Evolutionary conservation across 2,329 filamentous ascomycete species (phyloP).

Genomic region (Stachybotrys echinatus): DNA sequence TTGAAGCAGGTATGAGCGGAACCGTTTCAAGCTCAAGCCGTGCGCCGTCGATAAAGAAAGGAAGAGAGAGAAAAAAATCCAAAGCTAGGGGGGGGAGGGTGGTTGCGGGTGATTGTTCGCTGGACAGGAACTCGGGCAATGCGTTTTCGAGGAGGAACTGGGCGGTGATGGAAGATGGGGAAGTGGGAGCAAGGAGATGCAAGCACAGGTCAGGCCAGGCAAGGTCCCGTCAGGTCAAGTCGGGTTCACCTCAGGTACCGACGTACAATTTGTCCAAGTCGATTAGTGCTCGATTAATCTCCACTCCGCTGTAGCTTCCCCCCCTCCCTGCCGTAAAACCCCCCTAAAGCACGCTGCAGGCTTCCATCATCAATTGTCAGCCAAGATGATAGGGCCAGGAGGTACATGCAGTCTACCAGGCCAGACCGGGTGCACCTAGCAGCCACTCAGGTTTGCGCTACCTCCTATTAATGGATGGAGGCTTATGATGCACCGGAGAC

Average conservation of each 20-base stretch:
- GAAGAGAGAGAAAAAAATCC: not conserved
- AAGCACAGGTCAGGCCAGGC: not conserved
- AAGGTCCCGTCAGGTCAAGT: no score
- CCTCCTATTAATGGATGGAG: no score
- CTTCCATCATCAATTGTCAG: no score
- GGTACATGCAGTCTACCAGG: no score
- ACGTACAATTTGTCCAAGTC: not conserved
- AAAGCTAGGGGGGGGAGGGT: not conserved
- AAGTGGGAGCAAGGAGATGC: not conserved
- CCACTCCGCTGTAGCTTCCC: not conserved
- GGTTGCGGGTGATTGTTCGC: not conserved
- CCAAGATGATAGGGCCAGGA: no score
- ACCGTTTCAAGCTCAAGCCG: not conserved
- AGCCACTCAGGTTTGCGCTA: no score
- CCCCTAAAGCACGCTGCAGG: no score
- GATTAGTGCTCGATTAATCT: not conserved
- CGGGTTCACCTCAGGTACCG: no score
- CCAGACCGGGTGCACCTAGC: no score
- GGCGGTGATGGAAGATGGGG: not conserved
- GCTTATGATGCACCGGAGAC: no score
- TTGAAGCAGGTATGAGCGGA: not conserved
- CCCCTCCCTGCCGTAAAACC: not conserved
- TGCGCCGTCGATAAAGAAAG: no score
- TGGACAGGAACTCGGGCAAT: not conserved
- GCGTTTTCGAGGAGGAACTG: not conserved